A percentile compares a stretch with the other conserved stretches of the same genome.
Evolutionary conservation across 177 flowering plant species (phyloP).

Genomic region (Vitis hybrid): DNA sequence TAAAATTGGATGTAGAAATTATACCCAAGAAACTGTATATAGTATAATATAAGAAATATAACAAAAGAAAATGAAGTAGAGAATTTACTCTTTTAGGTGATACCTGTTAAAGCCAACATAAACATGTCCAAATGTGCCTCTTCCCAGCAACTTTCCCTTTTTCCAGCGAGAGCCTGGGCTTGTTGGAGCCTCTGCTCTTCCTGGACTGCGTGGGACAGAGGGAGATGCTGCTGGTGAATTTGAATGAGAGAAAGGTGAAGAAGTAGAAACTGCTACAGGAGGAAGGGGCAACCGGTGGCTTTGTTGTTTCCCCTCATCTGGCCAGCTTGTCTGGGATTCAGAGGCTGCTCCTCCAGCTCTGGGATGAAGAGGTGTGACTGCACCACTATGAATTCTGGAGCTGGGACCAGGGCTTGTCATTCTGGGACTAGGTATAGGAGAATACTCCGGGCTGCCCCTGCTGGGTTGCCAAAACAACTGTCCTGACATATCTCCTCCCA

Average conservation of each 20-base stretch:
- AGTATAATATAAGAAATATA: background rate
- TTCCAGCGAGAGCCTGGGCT: constrained; percentile 84
- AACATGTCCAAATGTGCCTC: constrained; percentile 94
- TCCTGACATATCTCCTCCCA: constrained; percentile 76
- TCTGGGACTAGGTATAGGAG: constrained; percentile 90
- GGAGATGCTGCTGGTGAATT: constrained; percentile 70
- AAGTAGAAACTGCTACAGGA: constrained; percentile 47
- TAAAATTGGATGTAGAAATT: background rate
- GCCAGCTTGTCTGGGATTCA: constrained; percentile 49
- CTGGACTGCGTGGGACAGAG: constrained; percentile 85
- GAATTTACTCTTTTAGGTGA: background rate
- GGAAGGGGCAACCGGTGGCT: constrained; percentile 71
- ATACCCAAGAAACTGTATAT: background rate
- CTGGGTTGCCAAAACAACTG: constrained; percentile 89
- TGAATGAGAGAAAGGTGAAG: constrained; percentile 65
- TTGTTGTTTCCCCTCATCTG: constrained; percentile 60
- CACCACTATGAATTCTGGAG: constrained; percentile 67
- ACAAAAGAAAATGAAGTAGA: background rate
- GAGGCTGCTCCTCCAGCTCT: constrained; percentile 43
- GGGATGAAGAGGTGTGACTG: constrained; percentile 67
- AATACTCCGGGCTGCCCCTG: constrained; percentile 92
- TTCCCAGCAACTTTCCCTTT: constrained; percentile 78
- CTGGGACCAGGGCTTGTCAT: constrained; percentile 73
- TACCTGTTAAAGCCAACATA: constrained; percentile 90
- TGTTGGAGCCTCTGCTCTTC: constrained; percentile 64